Conservation (phyloP, 2,329 filamentous ascomycete species). For the Paramyrothecium roridum region DNA sequence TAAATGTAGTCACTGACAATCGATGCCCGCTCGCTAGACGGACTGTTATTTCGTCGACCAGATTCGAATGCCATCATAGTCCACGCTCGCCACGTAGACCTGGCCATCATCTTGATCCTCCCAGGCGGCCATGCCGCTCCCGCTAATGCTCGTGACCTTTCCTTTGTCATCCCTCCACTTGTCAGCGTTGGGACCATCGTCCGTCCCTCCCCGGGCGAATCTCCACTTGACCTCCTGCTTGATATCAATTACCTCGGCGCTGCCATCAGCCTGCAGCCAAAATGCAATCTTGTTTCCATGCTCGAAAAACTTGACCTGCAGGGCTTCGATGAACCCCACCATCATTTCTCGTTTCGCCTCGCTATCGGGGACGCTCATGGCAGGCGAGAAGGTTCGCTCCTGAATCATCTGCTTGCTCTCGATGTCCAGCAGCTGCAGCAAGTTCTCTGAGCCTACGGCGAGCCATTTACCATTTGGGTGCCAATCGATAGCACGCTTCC, state of each 20-base stretch:
- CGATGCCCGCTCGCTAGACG: too few relatives aligned
- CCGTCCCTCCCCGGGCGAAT: constrained; percentile 6
- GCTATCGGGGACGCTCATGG: neutral
- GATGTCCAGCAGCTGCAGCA: constrained; percentile 2
- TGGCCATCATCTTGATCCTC: neutral
- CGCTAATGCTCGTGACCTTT: constrained; percentile 1
- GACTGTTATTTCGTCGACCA: neutral
- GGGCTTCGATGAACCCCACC: neutral
- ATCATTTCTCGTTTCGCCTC: neutral
- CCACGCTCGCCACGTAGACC: constrained; percentile 2
- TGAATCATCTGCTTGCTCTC: constrained; percentile 1
- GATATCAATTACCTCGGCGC: constrained; percentile 5
- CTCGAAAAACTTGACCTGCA: neutral
- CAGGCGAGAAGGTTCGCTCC: constrained; percentile 1
- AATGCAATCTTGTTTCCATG: neutral
- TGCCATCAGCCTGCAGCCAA: constrained; percentile 1
- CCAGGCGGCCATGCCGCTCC: constrained; percentile 1
- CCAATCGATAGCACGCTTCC: constrained; percentile 6
- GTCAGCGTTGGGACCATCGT: neutral
- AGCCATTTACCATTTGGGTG: constrained; percentile 3
- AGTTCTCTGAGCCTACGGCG: constrained; percentile 1
- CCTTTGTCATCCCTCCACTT: constrained; percentile 3
- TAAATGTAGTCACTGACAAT: too few relatives aligned
- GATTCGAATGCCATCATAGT: constrained; percentile 3
- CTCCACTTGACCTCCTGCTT: constrained; percentile 3